Evolutionary conservation across 2,329 filamentous ascomycete species (phyloP).

Genomic region (Dactylonectria macrodidyma): DNA sequence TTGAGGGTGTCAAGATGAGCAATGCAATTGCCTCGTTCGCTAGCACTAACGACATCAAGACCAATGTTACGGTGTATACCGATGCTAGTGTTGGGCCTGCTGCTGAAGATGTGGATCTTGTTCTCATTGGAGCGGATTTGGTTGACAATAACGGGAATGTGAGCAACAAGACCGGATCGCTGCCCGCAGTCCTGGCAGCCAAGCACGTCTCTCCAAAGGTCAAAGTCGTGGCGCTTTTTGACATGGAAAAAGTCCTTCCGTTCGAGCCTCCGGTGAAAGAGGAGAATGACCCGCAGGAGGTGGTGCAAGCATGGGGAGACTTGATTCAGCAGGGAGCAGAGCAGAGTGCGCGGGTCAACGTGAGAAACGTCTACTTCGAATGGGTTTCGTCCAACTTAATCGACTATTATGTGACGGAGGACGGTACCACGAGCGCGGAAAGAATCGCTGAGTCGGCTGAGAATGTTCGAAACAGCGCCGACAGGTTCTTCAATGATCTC

Average conservation of each 20-base stretch:
- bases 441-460: slow-evolving; percentile 59
- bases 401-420: slow-evolving; percentile 69
- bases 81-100: slow-evolving; percentile 73
- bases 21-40: slow-evolving; percentile 61
- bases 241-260: slow-evolving; percentile 71
- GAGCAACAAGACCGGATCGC: slow-evolving; percentile 77
- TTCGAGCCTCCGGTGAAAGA: slow-evolving; percentile 60
- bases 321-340: slow-evolving; percentile 17
- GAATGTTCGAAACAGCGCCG: slow-evolving; percentile 54
- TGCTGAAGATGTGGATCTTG: slow-evolving; percentile 65
- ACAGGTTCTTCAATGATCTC: slow-evolving; percentile 60
- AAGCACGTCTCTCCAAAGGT: slow-evolving; percentile 62
- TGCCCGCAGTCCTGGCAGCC: slow-evolving; percentile 70
- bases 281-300: slow-evolving; percentile 67
- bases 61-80: slow-evolving; percentile 65
- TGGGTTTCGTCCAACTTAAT: slow-evolving; percentile 68
- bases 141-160: slow-evolving; percentile 72
- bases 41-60: slow-evolving; percentile 47
- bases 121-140: slow-evolving; percentile 76
- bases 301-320: slow-evolving; percentile 63
- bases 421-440: slow-evolving; percentile 59
- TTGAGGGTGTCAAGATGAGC: slow-evolving; percentile 74
- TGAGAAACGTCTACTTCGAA: slow-evolving; percentile 72
- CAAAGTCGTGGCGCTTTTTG: slow-evolving; percentile 70
- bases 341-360: slow-evolving; percentile 43